phyloP scores from a whole-genome alignment of 2,329 filamentous ascomycete genomes.

The Pyrenophora tritici-repentis region DNA sequence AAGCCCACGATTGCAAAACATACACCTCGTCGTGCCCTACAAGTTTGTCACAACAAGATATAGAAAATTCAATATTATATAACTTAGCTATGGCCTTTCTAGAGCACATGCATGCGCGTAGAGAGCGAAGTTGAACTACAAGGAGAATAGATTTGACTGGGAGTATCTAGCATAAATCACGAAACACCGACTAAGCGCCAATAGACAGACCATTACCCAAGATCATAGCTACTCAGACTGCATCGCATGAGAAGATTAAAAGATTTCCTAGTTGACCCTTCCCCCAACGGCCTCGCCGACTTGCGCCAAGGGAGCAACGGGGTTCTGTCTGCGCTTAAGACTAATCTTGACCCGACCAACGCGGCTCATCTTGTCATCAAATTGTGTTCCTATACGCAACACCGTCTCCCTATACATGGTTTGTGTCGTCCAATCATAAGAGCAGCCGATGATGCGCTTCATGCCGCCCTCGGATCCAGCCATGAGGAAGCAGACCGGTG shows the following conservation, averaged over 20 bases:
- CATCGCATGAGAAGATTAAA: background rate
- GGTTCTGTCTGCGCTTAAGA: constrained; percentile 35
- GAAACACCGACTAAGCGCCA: too few relatives aligned
- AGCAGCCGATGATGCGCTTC: constrained; percentile 54
- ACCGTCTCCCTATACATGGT: constrained; percentile 54
- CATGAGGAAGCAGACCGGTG: constrained; percentile 52
- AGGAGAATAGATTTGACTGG: too few relatives aligned
- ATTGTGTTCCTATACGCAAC: constrained; percentile 49
- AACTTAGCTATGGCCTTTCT: too few relatives aligned
- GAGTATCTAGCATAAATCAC: too few relatives aligned
- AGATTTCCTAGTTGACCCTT: constrained; percentile 5
- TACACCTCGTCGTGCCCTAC: too few relatives aligned
- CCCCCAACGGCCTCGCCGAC: constrained; percentile 30
- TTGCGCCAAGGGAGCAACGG: constrained; percentile 37
- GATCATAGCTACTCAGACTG: too few relatives aligned
- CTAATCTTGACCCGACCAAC: constrained; percentile 41
- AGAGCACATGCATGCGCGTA: too few relatives aligned
- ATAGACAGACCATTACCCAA: too few relatives aligned
- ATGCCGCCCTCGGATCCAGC: constrained; percentile 54
- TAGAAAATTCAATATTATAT: too few relatives aligned
- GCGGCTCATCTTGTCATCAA: constrained; percentile 45
- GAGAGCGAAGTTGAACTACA: too few relatives aligned
- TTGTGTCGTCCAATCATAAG: constrained; percentile 51
- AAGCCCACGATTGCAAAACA: too few relatives aligned
- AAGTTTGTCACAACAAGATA: too few relatives aligned